Percentiles rank a stretch among this genome's conserved stretches.
Conservation (phyloP, 305 asterid species). For the Ilex paraguariensis region DNA sequence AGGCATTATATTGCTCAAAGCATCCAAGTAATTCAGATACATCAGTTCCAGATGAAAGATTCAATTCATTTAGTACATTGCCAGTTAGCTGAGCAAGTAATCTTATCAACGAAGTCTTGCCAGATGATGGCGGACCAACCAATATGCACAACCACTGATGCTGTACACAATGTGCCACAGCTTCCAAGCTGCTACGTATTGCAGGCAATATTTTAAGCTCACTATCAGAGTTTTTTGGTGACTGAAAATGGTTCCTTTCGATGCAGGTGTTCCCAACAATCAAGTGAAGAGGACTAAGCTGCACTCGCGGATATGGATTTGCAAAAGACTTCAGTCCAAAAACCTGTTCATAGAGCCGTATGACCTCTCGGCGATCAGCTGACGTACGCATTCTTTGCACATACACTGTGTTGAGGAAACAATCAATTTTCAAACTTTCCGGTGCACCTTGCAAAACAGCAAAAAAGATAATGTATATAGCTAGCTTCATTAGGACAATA, state of each 20-base stretch:
- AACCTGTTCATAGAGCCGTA: conserved; percentile 61
- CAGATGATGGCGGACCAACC: conserved; percentile 94
- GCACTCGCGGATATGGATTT: conserved; percentile 65
- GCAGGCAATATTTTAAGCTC: conserved; percentile 76
- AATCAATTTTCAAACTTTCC: conserved; percentile 39
- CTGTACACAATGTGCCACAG: conserved; percentile 63
- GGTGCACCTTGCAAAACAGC: conserved; percentile 51
- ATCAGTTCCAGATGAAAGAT: conserved; percentile 95
- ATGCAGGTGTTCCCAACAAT: conserved; percentile 58
- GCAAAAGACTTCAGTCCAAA: conserved; percentile 65
- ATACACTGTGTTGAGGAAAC: conserved; percentile 84
- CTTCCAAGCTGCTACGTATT: conserved; percentile 66
- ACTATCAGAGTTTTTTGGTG: conserved; percentile 35
- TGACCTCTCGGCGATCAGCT: conserved; percentile 70
- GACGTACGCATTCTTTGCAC: conserved; percentile 93
- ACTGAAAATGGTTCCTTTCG: conserved; percentile 48
- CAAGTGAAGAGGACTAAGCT: conserved; percentile 49
- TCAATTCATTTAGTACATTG: conserved; percentile 73
- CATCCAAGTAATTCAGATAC: conserved; percentile 95
- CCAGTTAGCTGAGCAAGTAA: conserved; percentile 89
- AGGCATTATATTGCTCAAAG: conserved; percentile 90
- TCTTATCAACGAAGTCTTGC: conserved; percentile 85
- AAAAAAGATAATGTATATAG: background rate
- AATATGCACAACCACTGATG: conserved; percentile 93
- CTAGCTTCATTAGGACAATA: background rate